Base-by-base conservation (phyloP, 2,329 filamentous ascomycete species). In the Alternaria angustiovoidea region DNA sequence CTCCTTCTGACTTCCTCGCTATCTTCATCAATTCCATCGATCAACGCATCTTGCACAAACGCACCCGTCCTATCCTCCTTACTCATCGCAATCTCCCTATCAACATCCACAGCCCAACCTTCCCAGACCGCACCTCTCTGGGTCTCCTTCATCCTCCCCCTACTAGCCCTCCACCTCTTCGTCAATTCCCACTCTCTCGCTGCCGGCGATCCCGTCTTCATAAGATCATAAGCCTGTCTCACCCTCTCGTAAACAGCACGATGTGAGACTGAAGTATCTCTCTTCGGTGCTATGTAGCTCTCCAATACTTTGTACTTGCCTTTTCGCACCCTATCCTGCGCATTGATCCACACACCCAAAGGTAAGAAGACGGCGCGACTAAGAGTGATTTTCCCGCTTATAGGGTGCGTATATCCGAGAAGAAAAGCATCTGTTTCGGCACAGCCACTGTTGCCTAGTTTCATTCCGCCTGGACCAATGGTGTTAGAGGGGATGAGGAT, bases 41-140 rank as follows among this genome's bases (percentile, higher is more conserved):
- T 38, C 34, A 44, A 20, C 3, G 24, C 9, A 8, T 59, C 30
- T 26, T 44, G 30, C 22, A 56, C 30, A 32, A 56, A 28, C 14
- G 62, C 64, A 24, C 68, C 68, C 22, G 42, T 55, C 51, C 75
- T 67, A 56, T 76, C 72, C 38, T 42, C 48, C 7, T 20, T 51
- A 22, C 18, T 55, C 70, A 76, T 64, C 34, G 57, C 57, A 47
- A 77, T 57, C 12, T 24, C 59, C 6, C 24, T 36, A 52, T 71
- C 67, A 5, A 75, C 16, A 34, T 34, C 53, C 6, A 68, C 59
- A 2, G 66, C 74, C 70, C 70, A 77, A 0, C 75, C 75, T 61
- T 77, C 75, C 75, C 75, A 77, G 32, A 77, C 68, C 26, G 64
- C 62, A 4, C 74, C 75, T 8, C 74, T 61, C 30, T 65, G 58